phyloP scores from a whole-genome alignment of 345 rosid genomes.

The Carallia brachiata region DNA sequence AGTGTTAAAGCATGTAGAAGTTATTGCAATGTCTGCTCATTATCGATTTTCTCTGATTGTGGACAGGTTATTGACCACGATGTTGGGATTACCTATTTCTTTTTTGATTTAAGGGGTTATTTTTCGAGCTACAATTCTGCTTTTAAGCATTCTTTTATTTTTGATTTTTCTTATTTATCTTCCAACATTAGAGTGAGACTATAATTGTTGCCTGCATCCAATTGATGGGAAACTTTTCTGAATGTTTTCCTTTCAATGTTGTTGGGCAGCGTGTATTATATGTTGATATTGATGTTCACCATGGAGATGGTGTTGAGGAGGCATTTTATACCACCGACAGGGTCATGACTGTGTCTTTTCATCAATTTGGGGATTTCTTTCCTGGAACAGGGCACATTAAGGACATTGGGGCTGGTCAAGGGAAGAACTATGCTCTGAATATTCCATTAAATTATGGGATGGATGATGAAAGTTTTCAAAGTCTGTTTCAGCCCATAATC shows the following conservation, averaged over 20 bases:
- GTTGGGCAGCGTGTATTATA: constrained; percentile 79
- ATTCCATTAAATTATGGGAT: constrained; percentile 87
- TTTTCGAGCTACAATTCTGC: not conserved
- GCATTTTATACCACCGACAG: constrained; percentile 99
- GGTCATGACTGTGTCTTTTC: constrained; percentile 98
- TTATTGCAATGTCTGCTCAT: not conserved
- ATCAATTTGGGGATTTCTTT: constrained; percentile 95
- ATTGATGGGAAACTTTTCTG: not conserved
- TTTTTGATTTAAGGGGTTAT: not conserved
- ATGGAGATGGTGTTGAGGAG: constrained; percentile 98
- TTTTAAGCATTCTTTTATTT: not conserved
- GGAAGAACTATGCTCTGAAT: constrained; percentile 89
- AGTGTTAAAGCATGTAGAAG: not conserved
- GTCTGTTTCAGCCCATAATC: constrained; percentile 79
- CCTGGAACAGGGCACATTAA: constrained; percentile 93
- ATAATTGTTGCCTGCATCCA: not conserved
- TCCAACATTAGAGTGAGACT: not conserved
- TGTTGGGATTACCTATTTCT: not conserved
- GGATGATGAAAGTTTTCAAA: constrained; percentile 82
- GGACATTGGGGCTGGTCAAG: constrained; percentile 65
- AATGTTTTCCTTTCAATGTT: constrained; percentile 22
- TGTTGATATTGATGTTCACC: constrained; percentile 95
- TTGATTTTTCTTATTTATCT: not conserved
- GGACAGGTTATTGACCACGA: not conserved
- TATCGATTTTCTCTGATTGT: not conserved